These are phyloP conservation scores for Triticum monococcum DNA, from an alignment of 176 grass and related monocot genomes.

Conservation along the genomic window DNA sequence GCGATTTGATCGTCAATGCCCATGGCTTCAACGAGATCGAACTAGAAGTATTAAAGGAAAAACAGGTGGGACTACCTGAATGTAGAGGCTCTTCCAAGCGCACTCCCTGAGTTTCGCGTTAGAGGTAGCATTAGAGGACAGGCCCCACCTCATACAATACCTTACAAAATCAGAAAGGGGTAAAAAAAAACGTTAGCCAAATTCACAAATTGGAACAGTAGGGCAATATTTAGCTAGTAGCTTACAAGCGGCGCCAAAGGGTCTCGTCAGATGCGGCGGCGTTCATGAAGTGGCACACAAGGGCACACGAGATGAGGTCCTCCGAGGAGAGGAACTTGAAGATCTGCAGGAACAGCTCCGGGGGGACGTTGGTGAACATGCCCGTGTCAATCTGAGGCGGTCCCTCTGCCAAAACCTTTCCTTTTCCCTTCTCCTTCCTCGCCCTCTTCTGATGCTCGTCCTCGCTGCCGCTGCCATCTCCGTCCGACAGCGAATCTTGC, in stretches of 20 bases:
- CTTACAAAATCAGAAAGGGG: conserved; percentile 30
- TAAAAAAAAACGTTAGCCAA: background rate
- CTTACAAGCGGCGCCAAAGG: conserved; percentile 95
- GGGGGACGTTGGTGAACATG: conserved; percentile 58
- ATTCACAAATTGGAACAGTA: background rate
- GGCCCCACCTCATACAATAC: conserved; percentile 93
- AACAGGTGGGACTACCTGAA: conserved; percentile 50
- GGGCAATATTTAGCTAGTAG: background rate
- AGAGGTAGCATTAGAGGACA: conserved; percentile 51
- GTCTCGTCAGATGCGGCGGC: conserved; percentile 76
- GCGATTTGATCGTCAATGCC: background rate
- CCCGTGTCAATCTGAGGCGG: conserved; percentile 60
- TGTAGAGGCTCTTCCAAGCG: conserved; percentile 97
- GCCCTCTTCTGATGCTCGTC: conserved; percentile 45
- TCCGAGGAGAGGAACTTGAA: conserved; percentile 98
- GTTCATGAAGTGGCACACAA: conserved; percentile 82
- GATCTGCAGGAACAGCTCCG: conserved; percentile 78
- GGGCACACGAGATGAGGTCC: conserved; percentile 79
- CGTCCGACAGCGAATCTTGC: background rate
- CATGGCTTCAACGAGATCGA: background rate
- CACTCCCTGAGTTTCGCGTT: conserved; percentile 65
- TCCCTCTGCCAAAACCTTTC: conserved; percentile 21
- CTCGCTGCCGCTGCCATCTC: conserved; percentile 16
- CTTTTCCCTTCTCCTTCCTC: conserved; percentile 35
- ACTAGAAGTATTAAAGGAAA: background rate